A percentile compares a stretch with the other conserved stretches of the same genome.
These are phyloP conservation scores for Hypomontagnella submonticulosa DNA, from an alignment of 495 filamentous ascomycete species.

Conservation along the genomic window DNA sequence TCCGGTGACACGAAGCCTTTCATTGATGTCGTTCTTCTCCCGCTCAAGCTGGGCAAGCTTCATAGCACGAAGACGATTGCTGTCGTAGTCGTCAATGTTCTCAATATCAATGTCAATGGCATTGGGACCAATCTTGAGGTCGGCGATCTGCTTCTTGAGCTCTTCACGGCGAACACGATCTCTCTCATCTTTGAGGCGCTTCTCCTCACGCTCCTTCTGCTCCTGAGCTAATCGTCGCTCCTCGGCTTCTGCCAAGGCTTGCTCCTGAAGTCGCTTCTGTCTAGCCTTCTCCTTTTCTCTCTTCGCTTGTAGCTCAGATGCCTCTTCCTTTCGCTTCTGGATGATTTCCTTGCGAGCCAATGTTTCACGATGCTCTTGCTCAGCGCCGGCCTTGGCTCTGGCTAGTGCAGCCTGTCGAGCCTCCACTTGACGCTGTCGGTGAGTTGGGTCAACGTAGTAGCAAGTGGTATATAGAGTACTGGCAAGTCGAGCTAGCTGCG, in stretches of 20 bases:
- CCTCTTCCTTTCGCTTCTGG: slow-evolving; percentile 94
- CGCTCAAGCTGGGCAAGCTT: slow-evolving; percentile 96
- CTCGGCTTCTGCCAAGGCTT: slow-evolving; percentile 88
- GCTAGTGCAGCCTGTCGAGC: slow-evolving; percentile 82
- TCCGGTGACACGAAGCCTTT: slow-evolving; percentile 88
- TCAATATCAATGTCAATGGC: slow-evolving; percentile 84
- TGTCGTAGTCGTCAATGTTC: slow-evolving; percentile 82
- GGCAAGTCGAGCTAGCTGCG: slow-evolving; percentile 89
- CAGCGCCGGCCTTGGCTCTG: slow-evolving; percentile 84
- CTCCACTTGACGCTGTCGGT: slow-evolving; percentile 79
- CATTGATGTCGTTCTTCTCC: slow-evolving; percentile 93
- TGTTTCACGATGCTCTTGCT: slow-evolving; percentile 90
- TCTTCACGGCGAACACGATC: slow-evolving; percentile 93
- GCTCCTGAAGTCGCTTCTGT: slow-evolving; percentile 81
- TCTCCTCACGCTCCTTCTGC: slow-evolving; percentile 87
- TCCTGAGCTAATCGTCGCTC: slow-evolving; percentile 87
- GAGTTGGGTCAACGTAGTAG: slow-evolving; percentile 91
- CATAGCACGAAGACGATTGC: slow-evolving; percentile 87
- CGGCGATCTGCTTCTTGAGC: slow-evolving; percentile 93
- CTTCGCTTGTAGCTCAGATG: slow-evolving; percentile 81
- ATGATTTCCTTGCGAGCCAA: slow-evolving; percentile 89
- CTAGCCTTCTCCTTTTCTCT: slow-evolving; percentile 93
- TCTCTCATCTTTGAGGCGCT: slow-evolving; percentile 88
- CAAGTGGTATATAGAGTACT: slow-evolving; percentile 92
- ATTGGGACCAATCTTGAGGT: slow-evolving; percentile 83